These are phyloP conservation scores for Fusarium papillatum DNA, from an alignment of 2,329 filamentous ascomycete species.

Conservation along the genomic window DNA sequence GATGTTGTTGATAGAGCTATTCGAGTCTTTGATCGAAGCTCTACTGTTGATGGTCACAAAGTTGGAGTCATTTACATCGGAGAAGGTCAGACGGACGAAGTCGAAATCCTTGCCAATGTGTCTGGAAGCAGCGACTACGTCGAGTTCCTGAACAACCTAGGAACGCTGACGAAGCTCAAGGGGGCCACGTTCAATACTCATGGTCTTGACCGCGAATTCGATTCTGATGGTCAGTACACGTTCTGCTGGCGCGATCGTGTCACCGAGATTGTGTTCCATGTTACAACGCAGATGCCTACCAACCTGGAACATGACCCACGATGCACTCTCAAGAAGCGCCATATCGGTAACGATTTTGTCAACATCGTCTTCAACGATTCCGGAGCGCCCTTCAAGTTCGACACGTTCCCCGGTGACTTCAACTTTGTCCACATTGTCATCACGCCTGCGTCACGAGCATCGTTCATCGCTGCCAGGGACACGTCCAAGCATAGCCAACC, in stretches of 20 bases:
- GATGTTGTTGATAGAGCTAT: slow-evolving; percentile 82
- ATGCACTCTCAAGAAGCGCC: slow-evolving; percentile 89
- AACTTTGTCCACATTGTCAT: slow-evolving; percentile 99
- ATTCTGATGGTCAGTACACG: slow-evolving; percentile 87
- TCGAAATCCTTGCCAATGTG: slow-evolving; percentile 88
- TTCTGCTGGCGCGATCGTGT: slow-evolving; percentile 97
- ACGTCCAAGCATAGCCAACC: slow-evolving; percentile 54
- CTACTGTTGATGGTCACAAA: slow-evolving; percentile 95
- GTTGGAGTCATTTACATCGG: slow-evolving; percentile 95
- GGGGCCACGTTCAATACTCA: slow-evolving; percentile 93
- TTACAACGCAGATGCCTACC: slow-evolving; percentile 98
- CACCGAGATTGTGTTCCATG: slow-evolving; percentile 95
- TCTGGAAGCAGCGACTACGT: slow-evolving; percentile 91
- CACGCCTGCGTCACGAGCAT: slow-evolving; percentile 84
- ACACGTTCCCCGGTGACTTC: slow-evolving; percentile 95
- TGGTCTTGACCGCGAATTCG: slow-evolving; percentile 83
- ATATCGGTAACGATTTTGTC: slow-evolving; percentile 98
- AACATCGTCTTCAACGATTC: slow-evolving; percentile 99
- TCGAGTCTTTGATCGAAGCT: slow-evolving; percentile 85
- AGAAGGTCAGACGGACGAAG: slow-evolving; percentile 85
- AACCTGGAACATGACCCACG: slow-evolving; percentile 81
- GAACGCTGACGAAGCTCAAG: slow-evolving; percentile 84
- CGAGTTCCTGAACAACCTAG: slow-evolving; percentile 85
- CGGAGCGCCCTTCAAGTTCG: slow-evolving; percentile 87
- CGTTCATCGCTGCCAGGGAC: slow-evolving; percentile 77